Percentiles rank a stretch among this genome's conserved stretches.
Evolutionary conservation across 352 stramenopile genomes (phyloP).

Genomic region (Peronospora destructor): DNA sequence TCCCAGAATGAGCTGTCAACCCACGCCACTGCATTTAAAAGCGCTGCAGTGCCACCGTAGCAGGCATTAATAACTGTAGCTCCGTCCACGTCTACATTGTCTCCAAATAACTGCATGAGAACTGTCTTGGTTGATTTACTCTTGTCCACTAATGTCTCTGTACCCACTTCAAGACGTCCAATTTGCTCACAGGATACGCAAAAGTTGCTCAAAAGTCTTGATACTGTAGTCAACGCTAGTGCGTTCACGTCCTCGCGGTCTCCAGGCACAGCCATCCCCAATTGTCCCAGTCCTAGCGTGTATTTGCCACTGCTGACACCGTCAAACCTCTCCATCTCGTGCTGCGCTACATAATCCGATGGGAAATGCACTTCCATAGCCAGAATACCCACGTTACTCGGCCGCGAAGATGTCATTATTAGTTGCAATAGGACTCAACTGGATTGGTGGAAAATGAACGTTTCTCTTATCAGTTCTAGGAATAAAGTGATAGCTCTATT

Average conservation of each 20-base stretch:
- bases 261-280: constrained; percentile 58
- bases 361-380: constrained; percentile 96
- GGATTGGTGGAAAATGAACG: too few relatives aligned
- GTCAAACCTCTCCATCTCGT: constrained; percentile 91
- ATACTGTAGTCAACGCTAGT: constrained; percentile 51
- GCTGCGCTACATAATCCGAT: constrained; percentile 89
- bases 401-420: constrained; percentile 15
- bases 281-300: constrained; percentile 53
- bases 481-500: too few relatives aligned
- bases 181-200: constrained; percentile 58
- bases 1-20: constrained; percentile 92
- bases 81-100: constrained; percentile 65
- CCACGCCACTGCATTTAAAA: constrained; percentile 96
- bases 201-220: constrained; percentile 52
- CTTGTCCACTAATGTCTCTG: constrained; percentile 92
- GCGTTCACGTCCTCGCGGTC: constrained; percentile 74
- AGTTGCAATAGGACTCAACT: too few relatives aligned
- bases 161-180: constrained; percentile 94
- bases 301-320: constrained; percentile 71
- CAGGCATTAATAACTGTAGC: constrained; percentile 96
- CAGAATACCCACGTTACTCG: constrained; percentile 91
- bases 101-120: constrained; percentile 66
- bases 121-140: constrained; percentile 82
- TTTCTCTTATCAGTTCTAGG: too few relatives aligned
- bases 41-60: constrained; percentile 94